Evolutionary conservation across 2,329 filamentous ascomycete genomes (phyloP).

Genomic region (Trichoderma endophyticum): DNA sequence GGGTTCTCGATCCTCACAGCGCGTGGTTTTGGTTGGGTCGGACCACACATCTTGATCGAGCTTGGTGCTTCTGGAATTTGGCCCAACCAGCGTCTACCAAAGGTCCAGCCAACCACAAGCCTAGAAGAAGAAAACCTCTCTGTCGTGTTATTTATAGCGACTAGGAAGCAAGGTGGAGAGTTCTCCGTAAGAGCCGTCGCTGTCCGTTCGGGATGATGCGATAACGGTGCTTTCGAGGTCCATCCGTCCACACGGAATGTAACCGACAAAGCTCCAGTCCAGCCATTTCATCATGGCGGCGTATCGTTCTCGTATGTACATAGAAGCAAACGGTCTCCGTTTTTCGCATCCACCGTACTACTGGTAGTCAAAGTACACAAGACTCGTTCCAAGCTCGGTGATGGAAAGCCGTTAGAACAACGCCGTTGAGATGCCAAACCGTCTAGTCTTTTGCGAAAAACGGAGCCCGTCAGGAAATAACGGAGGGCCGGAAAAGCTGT

Average conservation of each 20-base stretch:
- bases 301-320: neutral
- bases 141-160: conserved; percentile 10
- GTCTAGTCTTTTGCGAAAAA: neutral
- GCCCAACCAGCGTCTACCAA: neutral
- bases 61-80: neutral
- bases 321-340: neutral
- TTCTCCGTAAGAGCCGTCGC: neutral
- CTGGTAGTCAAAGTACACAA: neutral
- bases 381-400: neutral
- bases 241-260: neutral
- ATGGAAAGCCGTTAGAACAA: neutral
- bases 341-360: neutral
- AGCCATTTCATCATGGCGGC: neutral
- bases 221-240: neutral
- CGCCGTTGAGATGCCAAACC: neutral
- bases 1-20: neutral
- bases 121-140: neutral
- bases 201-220: neutral
- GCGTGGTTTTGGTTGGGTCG: neutral
- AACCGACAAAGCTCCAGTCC: neutral
- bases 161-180: neutral
- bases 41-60: neutral
- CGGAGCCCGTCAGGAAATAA: neutral
- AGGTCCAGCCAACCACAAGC: neutral
- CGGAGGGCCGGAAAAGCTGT: neutral